These are phyloP conservation scores for Psilocybe mexicana DNA, from an alignment of 1,284 basidiomycete genomes.

Conservation along the genomic window DNA sequence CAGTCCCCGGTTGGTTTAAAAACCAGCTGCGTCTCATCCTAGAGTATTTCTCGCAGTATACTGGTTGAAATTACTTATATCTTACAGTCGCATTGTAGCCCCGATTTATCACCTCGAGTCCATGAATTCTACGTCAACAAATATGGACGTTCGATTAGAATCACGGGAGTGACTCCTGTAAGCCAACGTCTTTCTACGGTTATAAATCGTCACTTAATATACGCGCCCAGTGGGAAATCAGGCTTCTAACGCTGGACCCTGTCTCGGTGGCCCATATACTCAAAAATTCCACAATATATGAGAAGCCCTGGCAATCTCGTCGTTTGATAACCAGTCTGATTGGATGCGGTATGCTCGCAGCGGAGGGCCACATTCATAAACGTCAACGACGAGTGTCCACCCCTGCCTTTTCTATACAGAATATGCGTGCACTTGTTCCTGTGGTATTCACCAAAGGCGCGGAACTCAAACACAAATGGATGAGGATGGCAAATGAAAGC, in stretches of 20 bases:
- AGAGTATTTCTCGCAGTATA: slow-evolving; percentile 42
- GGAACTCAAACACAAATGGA: slow-evolving; percentile 63
- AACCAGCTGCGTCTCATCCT: slow-evolving; percentile 57
- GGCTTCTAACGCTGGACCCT: slow-evolving; percentile 76
- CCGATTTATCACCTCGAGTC: slow-evolving; percentile 50
- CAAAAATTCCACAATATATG: slow-evolving; percentile 67
- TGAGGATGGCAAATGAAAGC: slow-evolving; percentile 38
- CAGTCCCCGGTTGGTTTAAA: slow-evolving; percentile 45
- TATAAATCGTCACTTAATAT: slow-evolving; percentile 9
- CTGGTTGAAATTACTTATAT: neutral
- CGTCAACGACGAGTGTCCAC: slow-evolving; percentile 74
- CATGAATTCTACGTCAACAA: slow-evolving; percentile 53
- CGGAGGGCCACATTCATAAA: slow-evolving; percentile 72
- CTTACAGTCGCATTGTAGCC: slow-evolving; percentile 37
- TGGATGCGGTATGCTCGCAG: slow-evolving; percentile 74
- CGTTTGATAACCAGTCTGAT: slow-evolving; percentile 71
- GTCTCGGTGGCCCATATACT: slow-evolving; percentile 68
- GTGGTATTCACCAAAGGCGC: slow-evolving; percentile 68
- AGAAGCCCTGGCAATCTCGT: slow-evolving; percentile 80
- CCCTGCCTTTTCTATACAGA: slow-evolving; percentile 77
- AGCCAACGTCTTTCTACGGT: slow-evolving; percentile 24
- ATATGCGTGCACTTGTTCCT: slow-evolving; percentile 67
- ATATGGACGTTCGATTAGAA: slow-evolving; percentile 60
- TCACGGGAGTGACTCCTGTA: slow-evolving; percentile 67
- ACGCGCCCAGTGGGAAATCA: slow-evolving; percentile 64